These are phyloP conservation scores for Penicillium sp. DNA, from an alignment of 2,329 filamentous ascomycete species.

Conservation along the genomic window DNA sequence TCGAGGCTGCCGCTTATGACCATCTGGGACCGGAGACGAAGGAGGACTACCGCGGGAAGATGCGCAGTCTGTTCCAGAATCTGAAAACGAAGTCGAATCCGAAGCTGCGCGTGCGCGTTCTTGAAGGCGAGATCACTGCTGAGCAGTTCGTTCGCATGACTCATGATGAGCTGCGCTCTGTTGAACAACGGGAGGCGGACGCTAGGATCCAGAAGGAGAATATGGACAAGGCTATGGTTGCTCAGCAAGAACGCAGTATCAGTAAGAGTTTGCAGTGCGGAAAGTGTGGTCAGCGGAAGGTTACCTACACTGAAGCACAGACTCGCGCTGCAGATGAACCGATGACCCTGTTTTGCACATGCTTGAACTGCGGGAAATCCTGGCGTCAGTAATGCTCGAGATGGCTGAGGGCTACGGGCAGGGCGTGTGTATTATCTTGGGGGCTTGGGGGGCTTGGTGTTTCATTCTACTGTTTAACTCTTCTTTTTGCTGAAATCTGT, in stretches of 20 bases:
- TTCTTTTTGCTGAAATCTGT: slow-evolving; percentile 1
- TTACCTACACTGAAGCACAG: slow-evolving; percentile 94
- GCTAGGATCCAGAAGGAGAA: slow-evolving; percentile 80
- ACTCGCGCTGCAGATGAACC: slow-evolving; percentile 94
- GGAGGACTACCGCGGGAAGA: slow-evolving; percentile 76
- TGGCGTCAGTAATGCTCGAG: slow-evolving; percentile 42
- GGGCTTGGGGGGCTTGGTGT: slow-evolving; percentile 16
- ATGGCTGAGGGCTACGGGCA: background rate
- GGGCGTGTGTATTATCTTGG: slow-evolving; percentile 16
- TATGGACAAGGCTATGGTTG: slow-evolving; percentile 94
- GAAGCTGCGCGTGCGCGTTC: slow-evolving; percentile 69
- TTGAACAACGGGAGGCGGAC: slow-evolving; percentile 73
- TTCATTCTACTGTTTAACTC: slow-evolving; percentile 3
- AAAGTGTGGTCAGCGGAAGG: slow-evolving; percentile 89
- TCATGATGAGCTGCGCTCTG: slow-evolving; percentile 85
- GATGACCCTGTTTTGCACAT: slow-evolving; percentile 50
- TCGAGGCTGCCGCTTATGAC: slow-evolving; percentile 73
- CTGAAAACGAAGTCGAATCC: slow-evolving; percentile 89
- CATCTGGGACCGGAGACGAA: slow-evolving; percentile 66
- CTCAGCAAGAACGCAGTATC: slow-evolving; percentile 86
- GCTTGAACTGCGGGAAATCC: slow-evolving; percentile 48
- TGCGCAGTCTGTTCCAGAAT: slow-evolving; percentile 89
- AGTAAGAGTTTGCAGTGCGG: slow-evolving; percentile 82
- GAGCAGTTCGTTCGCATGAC: slow-evolving; percentile 79
- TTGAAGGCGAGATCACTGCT: slow-evolving; percentile 68